Percentiles rank a stretch among this genome's conserved stretches.
Conservation (phyloP, 139 green algal species). For the Diplosphaera chodatii region DNA sequence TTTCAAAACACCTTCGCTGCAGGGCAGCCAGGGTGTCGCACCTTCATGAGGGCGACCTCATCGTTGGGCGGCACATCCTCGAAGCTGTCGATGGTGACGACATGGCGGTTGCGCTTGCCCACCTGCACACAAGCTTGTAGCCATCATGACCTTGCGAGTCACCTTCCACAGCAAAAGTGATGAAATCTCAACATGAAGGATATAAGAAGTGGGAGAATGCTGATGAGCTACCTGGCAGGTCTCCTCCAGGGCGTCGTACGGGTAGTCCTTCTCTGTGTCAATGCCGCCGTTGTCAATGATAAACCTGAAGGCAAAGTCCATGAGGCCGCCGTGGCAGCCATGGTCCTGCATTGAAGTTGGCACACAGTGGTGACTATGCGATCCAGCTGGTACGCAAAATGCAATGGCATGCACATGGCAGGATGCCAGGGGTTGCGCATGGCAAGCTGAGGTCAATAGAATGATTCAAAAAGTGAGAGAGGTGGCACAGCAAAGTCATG, state of each 20-base stretch:
- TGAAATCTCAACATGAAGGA: too few relatives aligned
- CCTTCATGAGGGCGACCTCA: conserved; percentile 47
- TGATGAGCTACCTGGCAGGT: conserved; percentile 34
- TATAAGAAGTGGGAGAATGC: background rate
- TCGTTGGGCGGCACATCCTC: conserved; percentile 84
- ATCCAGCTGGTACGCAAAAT: too few relatives aligned
- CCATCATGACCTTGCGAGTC: too few relatives aligned
- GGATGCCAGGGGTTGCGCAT: too few relatives aligned
- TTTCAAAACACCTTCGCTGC: too few relatives aligned
- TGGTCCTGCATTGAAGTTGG: too few relatives aligned
- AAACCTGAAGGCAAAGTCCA: conserved; percentile 91
- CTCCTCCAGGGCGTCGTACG: conserved; percentile 16
- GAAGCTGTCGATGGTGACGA: conserved; percentile 84
- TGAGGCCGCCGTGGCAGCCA: conserved; percentile 88
- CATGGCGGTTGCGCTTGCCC: conserved; percentile 45
- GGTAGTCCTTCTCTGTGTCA: conserved; percentile 84
- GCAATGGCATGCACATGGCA: too few relatives aligned
- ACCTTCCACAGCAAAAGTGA: too few relatives aligned
- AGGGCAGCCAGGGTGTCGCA: background rate
- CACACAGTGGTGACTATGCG: too few relatives aligned
- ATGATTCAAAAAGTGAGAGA: too few relatives aligned
- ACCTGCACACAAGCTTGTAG: too few relatives aligned
- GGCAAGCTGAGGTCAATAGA: too few relatives aligned
- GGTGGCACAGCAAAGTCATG: background rate
- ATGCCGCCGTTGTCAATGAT: conserved; percentile 84